A percentile compares a stretch with the other conserved stretches of the same genome.
Evolutionary conservation across 2,329 filamentous ascomycete species (phyloP).

Genomic region (Venturia effusa): DNA sequence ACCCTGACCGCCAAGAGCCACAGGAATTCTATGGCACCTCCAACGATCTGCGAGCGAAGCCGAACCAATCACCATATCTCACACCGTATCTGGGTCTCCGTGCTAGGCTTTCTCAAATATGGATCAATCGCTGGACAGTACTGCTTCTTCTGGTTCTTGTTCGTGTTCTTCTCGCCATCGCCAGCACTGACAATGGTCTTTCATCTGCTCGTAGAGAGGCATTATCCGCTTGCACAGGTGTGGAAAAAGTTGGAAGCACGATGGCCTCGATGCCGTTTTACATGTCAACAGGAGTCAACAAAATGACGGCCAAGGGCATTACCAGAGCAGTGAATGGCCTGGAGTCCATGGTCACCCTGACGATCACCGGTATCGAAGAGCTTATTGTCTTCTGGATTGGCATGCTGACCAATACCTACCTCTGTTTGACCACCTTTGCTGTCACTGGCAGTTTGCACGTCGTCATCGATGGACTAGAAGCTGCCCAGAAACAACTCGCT

Average conservation of each 20-base stretch:
- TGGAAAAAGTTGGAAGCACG: constrained; percentile 84
- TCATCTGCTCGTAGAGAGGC: constrained; percentile 68
- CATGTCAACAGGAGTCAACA: constrained; percentile 79
- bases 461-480: constrained; percentile 50
- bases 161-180: constrained; percentile 66
- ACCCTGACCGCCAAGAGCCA: constrained; percentile 51
- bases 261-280: constrained; percentile 99
- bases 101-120: constrained; percentile 85
- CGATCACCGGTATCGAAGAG: constrained; percentile 72
- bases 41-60: constrained; percentile 44
- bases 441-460: constrained; percentile 69
- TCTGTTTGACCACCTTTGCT: constrained; percentile 78
- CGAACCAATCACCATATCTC: constrained; percentile 58
- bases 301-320: constrained; percentile 68
- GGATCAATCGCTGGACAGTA: constrained; percentile 96
- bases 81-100: constrained; percentile 70
- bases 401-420: constrained; percentile 79
- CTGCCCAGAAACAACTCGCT: constrained; percentile 51
- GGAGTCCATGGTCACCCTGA: constrained; percentile 66
- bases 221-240: constrained; percentile 77
- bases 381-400: constrained; percentile 89
- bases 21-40: constrained; percentile 47
- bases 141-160: constrained; percentile 77
- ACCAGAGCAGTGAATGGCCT: constrained; percentile 71
- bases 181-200: constrained; percentile 62